A percentile compares a stretch with the other conserved stretches of the same genome.
These are phyloP conservation scores for Pseudonectria foliicola DNA, from an alignment of 2,329 filamentous ascomycete species.

Conservation along the genomic window DNA sequence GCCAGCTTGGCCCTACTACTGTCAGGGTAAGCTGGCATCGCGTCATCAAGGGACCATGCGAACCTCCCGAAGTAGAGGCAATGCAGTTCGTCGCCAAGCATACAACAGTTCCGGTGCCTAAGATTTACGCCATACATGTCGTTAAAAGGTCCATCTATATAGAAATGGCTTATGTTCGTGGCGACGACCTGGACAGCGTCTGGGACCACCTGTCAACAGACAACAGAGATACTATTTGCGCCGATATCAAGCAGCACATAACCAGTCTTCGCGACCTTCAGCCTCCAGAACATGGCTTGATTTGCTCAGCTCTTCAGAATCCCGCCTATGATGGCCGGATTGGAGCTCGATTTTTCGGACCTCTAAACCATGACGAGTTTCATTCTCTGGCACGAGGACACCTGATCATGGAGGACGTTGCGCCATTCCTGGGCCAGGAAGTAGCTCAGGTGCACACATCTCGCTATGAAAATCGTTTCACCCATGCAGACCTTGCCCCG, in stretches of 20 bases:
- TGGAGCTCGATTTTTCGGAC: constrained; percentile 19
- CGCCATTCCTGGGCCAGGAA: constrained; percentile 15
- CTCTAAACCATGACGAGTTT: constrained; percentile 19
- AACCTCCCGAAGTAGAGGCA: constrained; percentile 22
- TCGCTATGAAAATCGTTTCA: constrained; percentile 17
- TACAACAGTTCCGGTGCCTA: constrained; percentile 22
- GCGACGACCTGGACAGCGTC: constrained; percentile 10
- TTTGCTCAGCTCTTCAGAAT: constrained; percentile 21
- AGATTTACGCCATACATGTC: constrained; percentile 18
- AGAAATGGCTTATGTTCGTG: constrained; percentile 21
- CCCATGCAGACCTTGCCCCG: constrained; percentile 20
- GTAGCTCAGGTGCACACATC: constrained; percentile 16
- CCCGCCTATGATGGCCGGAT: constrained; percentile 20
- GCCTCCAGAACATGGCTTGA: constrained; percentile 13
- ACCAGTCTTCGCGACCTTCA: constrained; percentile 17
- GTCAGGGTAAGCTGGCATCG: constrained; percentile 22
- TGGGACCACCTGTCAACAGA: constrained; percentile 16
- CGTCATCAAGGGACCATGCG: constrained; percentile 24
- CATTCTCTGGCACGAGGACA: constrained; percentile 17
- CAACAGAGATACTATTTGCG: constrained; percentile 12
- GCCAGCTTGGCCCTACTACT: constrained; percentile 5
- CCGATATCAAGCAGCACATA: constrained; percentile 18
- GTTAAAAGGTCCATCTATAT: constrained; percentile 13
- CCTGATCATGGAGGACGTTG: constrained; percentile 17
- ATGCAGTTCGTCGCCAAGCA: constrained; percentile 23